phyloP scores from a whole-genome alignment of 371 early-diverging fungal genomes.

The Amoeboaphelidium protococcarum region DNA sequence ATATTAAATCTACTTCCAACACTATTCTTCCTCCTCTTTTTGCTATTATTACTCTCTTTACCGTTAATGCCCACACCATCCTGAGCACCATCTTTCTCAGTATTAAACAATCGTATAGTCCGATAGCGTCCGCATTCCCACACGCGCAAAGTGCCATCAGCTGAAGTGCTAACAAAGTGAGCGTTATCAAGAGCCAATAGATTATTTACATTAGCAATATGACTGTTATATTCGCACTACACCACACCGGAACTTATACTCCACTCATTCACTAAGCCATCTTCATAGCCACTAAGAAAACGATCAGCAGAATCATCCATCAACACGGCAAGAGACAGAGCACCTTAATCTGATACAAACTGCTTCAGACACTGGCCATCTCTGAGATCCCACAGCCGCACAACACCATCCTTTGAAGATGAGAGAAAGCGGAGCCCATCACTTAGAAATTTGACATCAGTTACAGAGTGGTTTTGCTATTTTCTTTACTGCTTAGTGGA shows the following conservation, averaged over 20 bases:
- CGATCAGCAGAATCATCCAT: not conserved
- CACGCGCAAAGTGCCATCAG: constrained; percentile 83
- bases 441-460: constrained; percentile 68
- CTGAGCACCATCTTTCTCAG: constrained; percentile 82
- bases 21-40: no score
- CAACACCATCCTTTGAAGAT: constrained; percentile 63
- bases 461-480: constrained; percentile 75
- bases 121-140: constrained; percentile 96
- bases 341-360: not conserved
- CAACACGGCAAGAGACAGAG: not conserved
- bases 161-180: constrained; percentile 77
- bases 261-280: constrained; percentile 71
- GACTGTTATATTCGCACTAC: constrained; percentile 84
- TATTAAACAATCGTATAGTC: constrained; percentile 83
- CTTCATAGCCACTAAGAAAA: constrained; percentile 70
- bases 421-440: constrained; percentile 60
- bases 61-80: constrained; percentile 53
- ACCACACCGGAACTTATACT: constrained; percentile 53
- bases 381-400: constrained; percentile 92
- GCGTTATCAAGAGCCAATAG: constrained; percentile 85
- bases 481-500: no score
- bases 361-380: constrained; percentile 22
- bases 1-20: not conserved
- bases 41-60: constrained; percentile 27
- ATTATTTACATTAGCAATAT: constrained; percentile 79